Evolutionary conservation across 345 rosid genomes (phyloP).

Genomic region (Melastoma malabathricum): DNA sequence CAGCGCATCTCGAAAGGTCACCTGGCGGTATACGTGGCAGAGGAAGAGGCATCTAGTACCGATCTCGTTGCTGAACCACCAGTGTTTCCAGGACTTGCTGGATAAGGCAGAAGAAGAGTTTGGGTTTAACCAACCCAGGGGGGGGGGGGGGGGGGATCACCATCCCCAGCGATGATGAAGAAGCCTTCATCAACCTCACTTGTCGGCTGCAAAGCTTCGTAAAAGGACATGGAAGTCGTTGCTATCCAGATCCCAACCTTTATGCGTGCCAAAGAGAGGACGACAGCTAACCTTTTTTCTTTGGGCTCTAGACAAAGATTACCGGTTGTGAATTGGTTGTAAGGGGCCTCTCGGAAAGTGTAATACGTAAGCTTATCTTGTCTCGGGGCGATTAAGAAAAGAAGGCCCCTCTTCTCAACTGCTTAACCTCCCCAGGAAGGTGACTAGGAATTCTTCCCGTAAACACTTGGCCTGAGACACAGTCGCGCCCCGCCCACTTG

Average conservation of each 20-base stretch:
- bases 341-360: too few species aligned
- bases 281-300: too few species aligned
- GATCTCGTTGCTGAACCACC: conserved; percentile 27
- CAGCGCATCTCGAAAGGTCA: conserved; percentile 27
- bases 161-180: conserved; percentile 30
- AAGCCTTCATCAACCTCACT: conserved; percentile 21
- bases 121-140: conserved; percentile 33
- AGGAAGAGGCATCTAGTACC: conserved; percentile 28
- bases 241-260: not conserved
- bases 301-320: too few species aligned
- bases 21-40: conserved; percentile 33
- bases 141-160: conserved; percentile 42
- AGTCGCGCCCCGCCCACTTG: too few species aligned
- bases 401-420: too few species aligned
- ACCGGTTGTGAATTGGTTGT: too few species aligned
- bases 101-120: conserved; percentile 22
- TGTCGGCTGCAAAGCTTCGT: conserved; percentile 12
- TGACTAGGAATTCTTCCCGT: too few species aligned
- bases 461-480: too few species aligned
- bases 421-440: too few species aligned
- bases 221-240: not conserved
- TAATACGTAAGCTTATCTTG: too few species aligned
- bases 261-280: too few species aligned
- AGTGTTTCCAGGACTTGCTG: conserved; percentile 28
- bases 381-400: too few species aligned